Base-by-base conservation (phyloP, 257 asterid genomes). In the Nyctanthes arbortristis region DNA sequence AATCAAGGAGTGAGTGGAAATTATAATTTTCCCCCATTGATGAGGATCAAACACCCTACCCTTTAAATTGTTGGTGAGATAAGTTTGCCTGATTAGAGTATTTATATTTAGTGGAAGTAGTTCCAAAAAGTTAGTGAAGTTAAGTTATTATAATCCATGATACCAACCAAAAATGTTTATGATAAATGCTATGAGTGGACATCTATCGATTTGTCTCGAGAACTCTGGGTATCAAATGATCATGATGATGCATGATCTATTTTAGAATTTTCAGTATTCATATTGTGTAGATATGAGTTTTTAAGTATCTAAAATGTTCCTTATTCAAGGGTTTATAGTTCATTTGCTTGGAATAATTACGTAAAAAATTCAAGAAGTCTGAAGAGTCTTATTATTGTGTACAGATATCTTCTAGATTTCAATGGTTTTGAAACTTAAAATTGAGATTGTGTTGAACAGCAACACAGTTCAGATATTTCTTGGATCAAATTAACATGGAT, bases 131-230 rank as follows among this genome's bases (percentile, higher is more conserved):
- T n/a, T n/a, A n/a, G n/a, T n/a, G n/a, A n/a, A n/a, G n/a, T n/a
- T n/a, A n/a, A n/a, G n/a, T n/a, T n/a, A n/a, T n/a, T n/a, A n/a
- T n/a, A n/a, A n/a, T n/a, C n/a, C n/a, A n/a, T n/a, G n/a, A n/a
- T n/a, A n/a, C n/a, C n/a, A n/a, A n/a, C n/a, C n/a, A n/a, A n/a
- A n/a, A n/a, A n/a, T n/a, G n/a, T n/a, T n/a, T n/a, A n/a, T n/a
- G n/a, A n/a, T n/a, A n/a, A n/a, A n/a, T n/a, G n/a, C n/a, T 45
- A n/a, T 45, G 25, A 43, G 54, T 43, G 54, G 54, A 43, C 54
- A 43, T 16, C 54, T 45, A 45, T 45, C 7, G 8, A 45, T 45
- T 45, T 45, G 55, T 45, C 5, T 45, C 24, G 9, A 14, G 2
- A 45, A 45, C 25, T n/a, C n/a, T 45, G 24, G 24, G 22, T 16